Evolutionary conservation across 2,329 filamentous ascomycete species (phyloP).

Genomic region (Blastomyces gilchristii): DNA sequence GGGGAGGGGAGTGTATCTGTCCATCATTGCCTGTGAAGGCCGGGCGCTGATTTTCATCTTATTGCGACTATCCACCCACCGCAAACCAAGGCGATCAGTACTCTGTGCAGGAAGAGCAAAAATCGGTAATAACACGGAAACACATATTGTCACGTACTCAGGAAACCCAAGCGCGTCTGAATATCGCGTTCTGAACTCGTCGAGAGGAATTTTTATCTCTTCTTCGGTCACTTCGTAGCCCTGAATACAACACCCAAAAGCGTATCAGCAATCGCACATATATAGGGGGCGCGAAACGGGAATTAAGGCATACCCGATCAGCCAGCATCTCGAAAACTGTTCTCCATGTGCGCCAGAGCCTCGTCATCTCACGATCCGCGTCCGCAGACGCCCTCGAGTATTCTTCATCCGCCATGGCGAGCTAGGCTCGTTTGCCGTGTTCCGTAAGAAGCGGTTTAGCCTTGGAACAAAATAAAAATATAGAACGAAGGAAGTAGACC

Average conservation of each 20-base stretch:
- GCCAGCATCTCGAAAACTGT: constrained; percentile 92
- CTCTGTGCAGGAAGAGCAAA: background rate
- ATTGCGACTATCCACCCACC: constrained; percentile 53
- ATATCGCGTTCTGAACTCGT: constrained; percentile 67
- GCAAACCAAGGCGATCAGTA: background rate
- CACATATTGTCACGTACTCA: constrained; percentile 49
- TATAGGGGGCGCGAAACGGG: constrained; percentile 7
- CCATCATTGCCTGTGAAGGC: constrained; percentile 72
- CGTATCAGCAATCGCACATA: constrained; percentile 2
- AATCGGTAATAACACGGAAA: background rate
- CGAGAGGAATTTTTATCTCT: constrained; percentile 75
- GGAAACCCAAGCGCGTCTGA: constrained; percentile 61
- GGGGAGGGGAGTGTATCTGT: constrained; percentile 66
- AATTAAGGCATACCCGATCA: constrained; percentile 58
- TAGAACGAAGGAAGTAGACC: background rate
- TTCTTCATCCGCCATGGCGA: constrained; percentile 31
- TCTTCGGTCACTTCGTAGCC: constrained; percentile 88
- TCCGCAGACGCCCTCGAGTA: constrained; percentile 28
- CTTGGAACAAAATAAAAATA: background rate
- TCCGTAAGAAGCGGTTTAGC: background rate
- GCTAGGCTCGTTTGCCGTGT: constrained; percentile 8
- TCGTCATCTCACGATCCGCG: constrained; percentile 40
- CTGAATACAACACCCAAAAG: constrained; percentile 40
- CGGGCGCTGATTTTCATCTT: constrained; percentile 82
- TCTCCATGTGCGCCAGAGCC: constrained; percentile 87